Evolutionary conservation across 441 rosid genomes (phyloP), one percentile per base, ranked within the genome.

Genomic region (Manihot esculenta): DNA sequence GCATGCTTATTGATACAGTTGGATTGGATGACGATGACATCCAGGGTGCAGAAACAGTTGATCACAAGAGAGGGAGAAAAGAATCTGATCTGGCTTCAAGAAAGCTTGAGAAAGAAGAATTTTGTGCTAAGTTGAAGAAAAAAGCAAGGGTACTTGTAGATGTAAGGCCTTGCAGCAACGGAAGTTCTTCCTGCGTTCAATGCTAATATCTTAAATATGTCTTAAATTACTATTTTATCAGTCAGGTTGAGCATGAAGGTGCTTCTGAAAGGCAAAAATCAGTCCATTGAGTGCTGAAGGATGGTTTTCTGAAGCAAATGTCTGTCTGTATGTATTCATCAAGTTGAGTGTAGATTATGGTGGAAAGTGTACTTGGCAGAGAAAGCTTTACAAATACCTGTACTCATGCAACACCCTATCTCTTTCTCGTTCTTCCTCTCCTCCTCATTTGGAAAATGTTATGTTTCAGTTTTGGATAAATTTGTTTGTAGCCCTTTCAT

Each of bases 241-340:
- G n/a, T 65, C 81, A 88, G 90, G 87, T 88, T 49, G 93, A 88
- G 81, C 74, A 73, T 56, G 90, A 88, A 80, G 86, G 80, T 78
- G 82, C 75, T 35, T 79, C 72, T 53, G 85, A 77, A 51, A 80
- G 82, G 58, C 81, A 62, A 57, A 62, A 64, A n/a, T 69, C 77
- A 12, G 74, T 70, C 55, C 62, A 70, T 5, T 76, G 76, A 78
- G 58, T 42, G 63, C 35, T 30, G 35, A 30, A 30, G 35, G 44
- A 21, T 14, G 18, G 10, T 54, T 21, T 54, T 54, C 10, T 54
- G 30, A 54, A 24, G 5, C 59, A 18, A 38, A 11, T 18, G 11
- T 10, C 17, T 24, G 9, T 18, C 26, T 26, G 45, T 24, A 53
- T 44, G 3, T n/a, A n/a, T n/a, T n/a, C n/a, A n/a, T n/a, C n/a